Evolutionary conservation across 2,329 filamentous ascomycete species (phyloP).

Genomic region (Pestalotiopsis sp.): DNA sequence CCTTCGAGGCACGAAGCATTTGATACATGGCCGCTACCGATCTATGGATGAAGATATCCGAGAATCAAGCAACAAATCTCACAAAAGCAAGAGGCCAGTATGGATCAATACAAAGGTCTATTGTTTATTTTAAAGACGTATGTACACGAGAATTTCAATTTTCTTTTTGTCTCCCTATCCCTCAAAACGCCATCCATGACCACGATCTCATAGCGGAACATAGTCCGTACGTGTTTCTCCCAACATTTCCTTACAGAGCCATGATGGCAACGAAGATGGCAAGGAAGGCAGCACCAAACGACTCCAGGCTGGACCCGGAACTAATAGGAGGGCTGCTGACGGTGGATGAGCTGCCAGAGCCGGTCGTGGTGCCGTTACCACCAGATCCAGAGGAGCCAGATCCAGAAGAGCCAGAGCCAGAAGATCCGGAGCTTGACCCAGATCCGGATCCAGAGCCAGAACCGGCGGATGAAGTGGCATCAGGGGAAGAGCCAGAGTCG

Average conservation of each 20-base stretch:
- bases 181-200: constrained; percentile 1
- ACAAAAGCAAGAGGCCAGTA: too few relatives aligned
- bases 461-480: constrained; percentile 17
- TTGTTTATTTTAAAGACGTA: constrained; percentile 2
- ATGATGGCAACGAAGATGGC: constrained; percentile 15
- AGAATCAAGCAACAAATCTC: too few relatives aligned
- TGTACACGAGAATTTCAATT: constrained; percentile 1
- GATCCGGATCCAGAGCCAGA: constrained; percentile 24
- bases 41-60: too few relatives aligned
- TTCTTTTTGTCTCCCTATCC: neutral
- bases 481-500: constrained; percentile 17
- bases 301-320: constrained; percentile 9
- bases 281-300: constrained; percentile 15
- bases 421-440: constrained; percentile 27
- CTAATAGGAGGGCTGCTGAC: neutral
- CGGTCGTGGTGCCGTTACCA: constrained; percentile 4
- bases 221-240: neutral
- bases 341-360: constrained; percentile 4
- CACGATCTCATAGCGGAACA: neutral
- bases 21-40: too few relatives aligned
- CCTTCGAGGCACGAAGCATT: too few relatives aligned
- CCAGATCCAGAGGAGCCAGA: neutral
- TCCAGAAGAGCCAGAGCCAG: constrained; percentile 1
- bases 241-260: constrained; percentile 7
- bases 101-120: constrained; percentile 1